phyloP scores from a whole-genome alignment of 2,329 filamentous ascomycete species.

The Trichophyton equinum region DNA sequence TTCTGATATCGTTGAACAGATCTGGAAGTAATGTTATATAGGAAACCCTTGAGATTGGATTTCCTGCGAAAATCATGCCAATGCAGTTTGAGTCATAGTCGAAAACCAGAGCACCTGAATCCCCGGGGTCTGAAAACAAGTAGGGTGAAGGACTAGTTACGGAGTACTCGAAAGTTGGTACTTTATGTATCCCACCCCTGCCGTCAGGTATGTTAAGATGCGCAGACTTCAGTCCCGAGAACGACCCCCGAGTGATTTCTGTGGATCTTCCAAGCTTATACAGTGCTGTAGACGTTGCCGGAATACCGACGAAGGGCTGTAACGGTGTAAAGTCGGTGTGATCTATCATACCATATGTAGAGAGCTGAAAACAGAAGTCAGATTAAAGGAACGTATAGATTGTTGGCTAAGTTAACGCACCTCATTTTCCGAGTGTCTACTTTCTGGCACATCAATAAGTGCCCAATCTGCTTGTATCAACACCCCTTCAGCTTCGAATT shows the following conservation, averaged over 20 bases:
- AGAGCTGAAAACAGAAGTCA: neutral
- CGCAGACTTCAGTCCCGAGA: neutral
- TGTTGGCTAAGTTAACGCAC: too few relatives aligned
- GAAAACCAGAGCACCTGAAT: slow-evolving; percentile 5
- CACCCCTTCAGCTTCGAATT: too few relatives aligned
- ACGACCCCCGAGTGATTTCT: neutral
- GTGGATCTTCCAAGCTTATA: neutral
- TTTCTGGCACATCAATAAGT: too few relatives aligned
- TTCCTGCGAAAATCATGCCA: slow-evolving; percentile 6
- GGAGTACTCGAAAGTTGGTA: neutral
- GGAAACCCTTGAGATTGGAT: neutral
- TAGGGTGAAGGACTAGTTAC: neutral
- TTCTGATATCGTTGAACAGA: neutral
- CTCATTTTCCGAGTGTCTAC: too few relatives aligned
- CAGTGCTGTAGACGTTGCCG: neutral
- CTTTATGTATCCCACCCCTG: neutral
- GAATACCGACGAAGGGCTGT: neutral
- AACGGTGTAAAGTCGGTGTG: neutral
- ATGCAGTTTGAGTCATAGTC: slow-evolving; percentile 1
- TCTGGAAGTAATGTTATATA: slow-evolving; percentile 4
- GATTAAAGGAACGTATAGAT: neutral
- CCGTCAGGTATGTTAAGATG: neutral
- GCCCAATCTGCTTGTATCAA: too few relatives aligned
- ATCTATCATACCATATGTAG: neutral
- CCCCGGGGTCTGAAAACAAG: neutral